These are phyloP conservation scores for Sporothrix globosa DNA, from an alignment of 2,329 filamentous ascomycete genomes.

Conservation along the genomic window DNA sequence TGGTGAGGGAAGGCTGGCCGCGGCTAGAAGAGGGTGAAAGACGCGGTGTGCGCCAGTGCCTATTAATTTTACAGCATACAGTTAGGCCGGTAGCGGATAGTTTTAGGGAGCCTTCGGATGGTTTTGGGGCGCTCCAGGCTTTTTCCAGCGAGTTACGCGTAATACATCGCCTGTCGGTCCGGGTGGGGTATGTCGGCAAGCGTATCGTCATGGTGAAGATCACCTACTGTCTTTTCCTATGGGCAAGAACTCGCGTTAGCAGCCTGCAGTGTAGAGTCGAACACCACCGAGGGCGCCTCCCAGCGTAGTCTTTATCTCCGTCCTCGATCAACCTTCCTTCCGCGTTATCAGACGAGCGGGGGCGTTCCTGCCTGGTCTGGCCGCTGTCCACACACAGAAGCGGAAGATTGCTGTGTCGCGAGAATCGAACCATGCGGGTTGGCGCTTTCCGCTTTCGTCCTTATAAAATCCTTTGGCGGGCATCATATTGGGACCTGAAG, in stretches of 20 bases:
- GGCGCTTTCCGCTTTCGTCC: constrained; percentile 26
- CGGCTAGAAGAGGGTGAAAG: neutral
- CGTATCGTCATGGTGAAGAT: constrained; percentile 10
- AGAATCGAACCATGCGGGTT: constrained; percentile 37
- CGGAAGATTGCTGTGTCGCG: constrained; percentile 23
- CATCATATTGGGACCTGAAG: neutral
- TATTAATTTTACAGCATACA: neutral
- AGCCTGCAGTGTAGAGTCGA: neutral
- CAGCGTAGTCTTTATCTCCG: constrained; percentile 29
- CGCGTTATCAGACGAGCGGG: constrained; percentile 8
- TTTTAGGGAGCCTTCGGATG: neutral
- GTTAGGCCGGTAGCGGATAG: neutral
- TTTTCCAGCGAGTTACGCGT: neutral
- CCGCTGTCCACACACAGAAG: constrained; percentile 15
- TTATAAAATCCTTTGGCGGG: no score
- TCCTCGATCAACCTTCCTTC: neutral
- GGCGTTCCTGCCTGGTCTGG: constrained; percentile 12
- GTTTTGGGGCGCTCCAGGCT: neutral
- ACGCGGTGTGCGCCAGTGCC: constrained; percentile 7
- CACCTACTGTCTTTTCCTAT: neutral
- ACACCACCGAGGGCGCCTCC: neutral
- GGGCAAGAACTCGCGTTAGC: neutral
- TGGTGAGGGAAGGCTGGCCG: constrained; percentile 1
- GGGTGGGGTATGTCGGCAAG: neutral
- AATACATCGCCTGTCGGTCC: neutral